A percentile compares a stretch with the other conserved stretches of the same genome.
Conservation (phyloP, 2,329 filamentous ascomycete species). For the Cucurbitaria berberidis region DNA sequence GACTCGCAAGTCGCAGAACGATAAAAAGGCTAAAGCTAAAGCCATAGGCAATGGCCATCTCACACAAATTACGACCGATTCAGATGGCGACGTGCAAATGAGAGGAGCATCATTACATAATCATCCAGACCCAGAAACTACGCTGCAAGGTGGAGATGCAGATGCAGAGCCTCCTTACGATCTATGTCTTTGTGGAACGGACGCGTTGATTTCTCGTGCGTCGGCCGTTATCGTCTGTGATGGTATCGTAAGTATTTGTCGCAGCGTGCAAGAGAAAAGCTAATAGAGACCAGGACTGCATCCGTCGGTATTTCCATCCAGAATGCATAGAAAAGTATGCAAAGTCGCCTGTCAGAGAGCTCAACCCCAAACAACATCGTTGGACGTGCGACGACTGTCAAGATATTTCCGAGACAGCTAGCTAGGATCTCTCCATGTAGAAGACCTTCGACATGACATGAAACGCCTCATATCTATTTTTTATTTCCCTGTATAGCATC, state of each 20-base stretch:
- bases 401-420: neutral
- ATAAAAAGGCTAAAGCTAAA: constrained; percentile 13
- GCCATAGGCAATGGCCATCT: constrained; percentile 10
- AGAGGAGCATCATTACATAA: constrained; percentile 1
- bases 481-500: no score
- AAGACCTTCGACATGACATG: neutral
- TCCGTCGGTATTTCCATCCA: constrained; percentile 28
- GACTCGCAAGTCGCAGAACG: neutral
- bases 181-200: constrained; percentile 27
- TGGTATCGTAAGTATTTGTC: constrained; percentile 19
- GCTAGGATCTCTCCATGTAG: neutral
- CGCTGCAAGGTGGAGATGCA: neutral
- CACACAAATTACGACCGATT: constrained; percentile 20
- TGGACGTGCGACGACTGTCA: constrained; percentile 21
- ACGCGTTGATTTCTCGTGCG: constrained; percentile 11
- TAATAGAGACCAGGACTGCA: constrained; percentile 20
- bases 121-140: neutral
- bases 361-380: neutral
- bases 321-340: constrained; percentile 20
- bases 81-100: constrained; percentile 24
- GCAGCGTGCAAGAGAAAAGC: neutral
- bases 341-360: neutral
- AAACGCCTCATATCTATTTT: neutral
- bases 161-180: constrained; percentile 16
- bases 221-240: constrained; percentile 20